A percentile compares a stretch with the other conserved stretches of the same genome.
Conservation (phyloP, 176 grass and related monocot genomes). For the Luzula sylvatica region DNA sequence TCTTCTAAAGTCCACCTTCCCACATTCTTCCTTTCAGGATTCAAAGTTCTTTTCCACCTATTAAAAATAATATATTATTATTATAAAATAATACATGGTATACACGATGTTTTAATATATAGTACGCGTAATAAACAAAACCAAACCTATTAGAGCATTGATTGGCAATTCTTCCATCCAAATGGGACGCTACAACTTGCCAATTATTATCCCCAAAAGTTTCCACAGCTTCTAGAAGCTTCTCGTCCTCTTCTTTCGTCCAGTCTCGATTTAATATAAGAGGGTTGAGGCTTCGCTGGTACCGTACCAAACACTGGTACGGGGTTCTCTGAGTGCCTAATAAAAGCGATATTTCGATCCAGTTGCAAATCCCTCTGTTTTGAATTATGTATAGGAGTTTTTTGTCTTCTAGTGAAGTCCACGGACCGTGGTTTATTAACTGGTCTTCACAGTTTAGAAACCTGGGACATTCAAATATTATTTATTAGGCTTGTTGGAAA, state of each 20-base stretch:
- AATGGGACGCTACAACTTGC: conserved; percentile 63
- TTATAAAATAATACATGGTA: not conserved
- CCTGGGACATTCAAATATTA: too few species aligned
- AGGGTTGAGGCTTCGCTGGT: conserved; percentile 95
- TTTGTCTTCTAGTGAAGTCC: conserved; percentile 73
- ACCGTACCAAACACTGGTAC: conserved; percentile 82
- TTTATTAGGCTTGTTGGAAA: too few species aligned
- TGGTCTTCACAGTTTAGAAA: conserved; percentile 88
- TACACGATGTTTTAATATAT: not conserved
- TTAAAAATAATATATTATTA: not conserved
- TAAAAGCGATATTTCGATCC: conserved; percentile 64
- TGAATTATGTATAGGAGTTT: conserved; percentile 74
- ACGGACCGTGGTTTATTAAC: conserved; percentile 58
- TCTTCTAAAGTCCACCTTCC: conserved; percentile 85
- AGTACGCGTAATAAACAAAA: conserved; percentile 5
- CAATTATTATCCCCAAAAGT: conserved; percentile 68
- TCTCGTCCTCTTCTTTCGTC: conserved; percentile 76
- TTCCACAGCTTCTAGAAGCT: conserved; percentile 51
- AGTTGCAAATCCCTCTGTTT: conserved; percentile 72
- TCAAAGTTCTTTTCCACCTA: conserved; percentile 75
- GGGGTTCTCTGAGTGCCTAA: conserved; percentile 74
- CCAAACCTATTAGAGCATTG: conserved; percentile 86
- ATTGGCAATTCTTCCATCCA: conserved; percentile 58
- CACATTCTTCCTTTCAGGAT: conserved; percentile 60
- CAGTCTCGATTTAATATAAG: conserved; percentile 78